phyloP scores from a whole-genome alignment of 331 rosid species.

The Phaseolus coccineus region DNA sequence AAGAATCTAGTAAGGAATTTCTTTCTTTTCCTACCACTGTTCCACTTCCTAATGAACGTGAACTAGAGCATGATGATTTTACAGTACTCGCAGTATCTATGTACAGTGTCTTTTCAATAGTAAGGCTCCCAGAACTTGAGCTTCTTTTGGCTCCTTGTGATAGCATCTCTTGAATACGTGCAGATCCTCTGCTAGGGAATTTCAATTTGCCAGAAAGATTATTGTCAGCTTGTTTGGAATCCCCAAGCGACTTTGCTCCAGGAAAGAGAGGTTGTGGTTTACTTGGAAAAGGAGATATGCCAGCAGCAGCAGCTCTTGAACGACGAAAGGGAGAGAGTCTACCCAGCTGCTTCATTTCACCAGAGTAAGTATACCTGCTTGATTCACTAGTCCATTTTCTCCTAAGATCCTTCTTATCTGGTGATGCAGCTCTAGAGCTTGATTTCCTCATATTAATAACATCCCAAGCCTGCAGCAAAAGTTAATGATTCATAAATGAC shows the following conservation, averaged over 20 bases:
- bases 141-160: conserved; percentile 52
- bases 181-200: conserved; percentile 35
- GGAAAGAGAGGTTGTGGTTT: conserved; percentile 61
- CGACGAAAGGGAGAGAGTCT: conserved; percentile 67
- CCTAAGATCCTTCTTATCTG: conserved; percentile 55
- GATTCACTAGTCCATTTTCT: conserved; percentile 61
- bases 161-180: conserved; percentile 46
- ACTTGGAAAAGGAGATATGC: conserved; percentile 66
- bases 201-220: conserved; percentile 50
- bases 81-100: conserved; percentile 67
- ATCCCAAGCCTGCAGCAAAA: conserved; percentile 63
- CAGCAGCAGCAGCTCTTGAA: conserved; percentile 56
- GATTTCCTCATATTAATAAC: conserved; percentile 60
- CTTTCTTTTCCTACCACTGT: conserved; percentile 31
- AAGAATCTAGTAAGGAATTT: conserved; percentile 46
- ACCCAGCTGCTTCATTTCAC: conserved; percentile 58
- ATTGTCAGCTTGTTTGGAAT: conserved; percentile 58
- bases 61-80: conserved; percentile 47
- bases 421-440: conserved; percentile 54
- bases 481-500: conserved; percentile 28
- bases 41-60: conserved; percentile 46
- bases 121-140: conserved; percentile 47
- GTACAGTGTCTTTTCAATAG: conserved; percentile 70
- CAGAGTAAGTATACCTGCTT: conserved; percentile 55
- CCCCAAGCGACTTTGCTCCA: conserved; percentile 53